Evolutionary conservation across 1,284 basidiomycete species (phyloP), one percentile per base, ranked within the genome.

Genomic region (Microstroma glucosiphilum): DNA sequence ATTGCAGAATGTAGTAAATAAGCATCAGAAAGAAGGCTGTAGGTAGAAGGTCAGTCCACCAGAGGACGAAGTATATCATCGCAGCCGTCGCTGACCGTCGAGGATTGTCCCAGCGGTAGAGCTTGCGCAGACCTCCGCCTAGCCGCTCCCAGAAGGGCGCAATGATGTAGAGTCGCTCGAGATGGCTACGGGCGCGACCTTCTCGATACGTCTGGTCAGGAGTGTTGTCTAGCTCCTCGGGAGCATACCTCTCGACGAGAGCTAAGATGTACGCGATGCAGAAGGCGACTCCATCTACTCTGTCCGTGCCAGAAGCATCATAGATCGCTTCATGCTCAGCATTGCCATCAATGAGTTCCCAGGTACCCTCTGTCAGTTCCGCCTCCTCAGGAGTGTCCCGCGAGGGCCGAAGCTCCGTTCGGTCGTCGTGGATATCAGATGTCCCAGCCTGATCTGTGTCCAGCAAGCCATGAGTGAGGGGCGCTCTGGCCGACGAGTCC

Each of bases 61-160:
- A 79, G 15, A 79, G 66, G n/a, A 75, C 70, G 64, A 78, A 79
- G 62, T 79, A 79, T 60, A 72, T 66, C 77, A 78, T 79, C 23
- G 75, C 72, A 6, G 71, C 71, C 15, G 69, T 66, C 0, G 69
- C 72, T 2, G 77, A 76, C 4, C 64, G 64, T 1, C 59, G 53
- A 40, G 30, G 62, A 12, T 69, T 60, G 17, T 71, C 65, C 70
- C 70, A 72, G 11, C 67, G 46, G 53, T 71, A 72, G 26, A 72
- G 43, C 11, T 57, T 48, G 13, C 65, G 69, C 12, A 69, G n/a
- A 12, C 62, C 59, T 23, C 30, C 19, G 4, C 57, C 67, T 13
- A 79, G 68, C 62, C 74, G 68, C 58, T 79, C 77, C 77, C 77
- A 79, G 57, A 79, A 79, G 0, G 77, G 77, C 6, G 77, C 77